These are phyloP conservation scores for Amanita pallidorosea DNA, from an alignment of 768 basidiomycete genomes.

Conservation along the genomic window DNA sequence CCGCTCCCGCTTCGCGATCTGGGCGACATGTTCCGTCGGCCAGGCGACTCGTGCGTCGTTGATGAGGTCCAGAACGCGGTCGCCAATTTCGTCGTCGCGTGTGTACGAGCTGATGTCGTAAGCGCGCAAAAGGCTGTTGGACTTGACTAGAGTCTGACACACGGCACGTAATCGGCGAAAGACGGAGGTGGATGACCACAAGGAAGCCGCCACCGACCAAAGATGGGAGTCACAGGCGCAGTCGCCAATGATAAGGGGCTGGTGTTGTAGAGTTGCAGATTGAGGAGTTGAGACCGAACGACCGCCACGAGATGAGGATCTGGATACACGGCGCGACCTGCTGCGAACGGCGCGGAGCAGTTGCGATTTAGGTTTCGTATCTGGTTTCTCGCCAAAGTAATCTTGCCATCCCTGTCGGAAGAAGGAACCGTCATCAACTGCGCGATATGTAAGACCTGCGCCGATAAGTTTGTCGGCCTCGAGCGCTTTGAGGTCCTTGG, in stretches of 20 bases:
- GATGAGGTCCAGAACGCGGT: constrained; percentile 62
- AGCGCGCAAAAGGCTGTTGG: constrained; percentile 49
- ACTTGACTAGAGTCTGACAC: constrained; percentile 56
- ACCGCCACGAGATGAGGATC: constrained; percentile 1
- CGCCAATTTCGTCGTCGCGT: constrained; percentile 54
- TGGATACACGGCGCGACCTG: background rate
- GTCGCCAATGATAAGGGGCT: constrained; percentile 73
- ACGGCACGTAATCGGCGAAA: constrained; percentile 64
- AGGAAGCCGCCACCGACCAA: constrained; percentile 48
- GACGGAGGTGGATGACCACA: constrained; percentile 53
- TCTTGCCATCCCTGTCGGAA: constrained; percentile 52
- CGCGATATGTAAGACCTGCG: constrained; percentile 39
- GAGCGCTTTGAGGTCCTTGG: constrained; percentile 55
- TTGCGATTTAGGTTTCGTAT: constrained; percentile 12
- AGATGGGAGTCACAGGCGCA: constrained; percentile 52
- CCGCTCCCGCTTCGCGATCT: constrained; percentile 36
- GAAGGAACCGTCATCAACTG: constrained; percentile 61
- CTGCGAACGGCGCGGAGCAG: constrained; percentile 3
- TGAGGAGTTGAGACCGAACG: constrained; percentile 13
- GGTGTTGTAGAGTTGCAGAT: constrained; percentile 21
- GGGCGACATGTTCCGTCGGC: constrained; percentile 59
- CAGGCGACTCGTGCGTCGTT: constrained; percentile 68
- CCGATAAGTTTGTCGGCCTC: constrained; percentile 46
- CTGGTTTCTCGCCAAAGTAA: constrained; percentile 23
- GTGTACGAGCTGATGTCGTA: constrained; percentile 63